These are phyloP conservation scores for Termitomyces sp. DNA, from an alignment of 768 basidiomycete species.

Conservation along the genomic window DNA sequence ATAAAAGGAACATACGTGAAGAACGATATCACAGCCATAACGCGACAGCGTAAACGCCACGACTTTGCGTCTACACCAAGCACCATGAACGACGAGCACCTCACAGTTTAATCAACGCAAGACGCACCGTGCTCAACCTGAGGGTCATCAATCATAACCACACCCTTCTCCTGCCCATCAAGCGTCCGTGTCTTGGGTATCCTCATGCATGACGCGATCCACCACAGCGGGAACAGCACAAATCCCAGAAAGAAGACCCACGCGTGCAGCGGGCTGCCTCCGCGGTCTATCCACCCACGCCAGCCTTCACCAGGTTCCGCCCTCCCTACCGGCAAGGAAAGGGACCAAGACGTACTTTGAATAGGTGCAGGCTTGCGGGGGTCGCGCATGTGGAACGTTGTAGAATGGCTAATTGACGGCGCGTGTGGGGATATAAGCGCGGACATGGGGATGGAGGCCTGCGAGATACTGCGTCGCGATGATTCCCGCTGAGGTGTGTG, in stretches of 20 bases:
- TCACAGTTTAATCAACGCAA: background rate
- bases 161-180: slow-evolving; percentile 61
- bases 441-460: slow-evolving; percentile 73
- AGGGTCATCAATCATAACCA: slow-evolving; percentile 69
- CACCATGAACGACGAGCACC: background rate
- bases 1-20: slow-evolving; percentile 79
- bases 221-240: slow-evolving; percentile 61
- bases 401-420: slow-evolving; percentile 56
- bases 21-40: slow-evolving; percentile 62
- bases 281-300: slow-evolving; percentile 35
- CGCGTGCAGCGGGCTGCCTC: slow-evolving; percentile 61
- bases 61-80: slow-evolving; percentile 52
- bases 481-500: slow-evolving; percentile 22
- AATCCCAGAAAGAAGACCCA: slow-evolving; percentile 81
- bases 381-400: slow-evolving; percentile 76
- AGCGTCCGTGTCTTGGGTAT: slow-evolving; percentile 61
- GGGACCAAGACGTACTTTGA: slow-evolving; percentile 56
- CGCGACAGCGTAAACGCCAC: slow-evolving; percentile 72
- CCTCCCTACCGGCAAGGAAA: slow-evolving; percentile 36
- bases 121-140: slow-evolving; percentile 71
- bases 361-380: slow-evolving; percentile 59
- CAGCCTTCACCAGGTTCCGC: slow-evolving; percentile 26
- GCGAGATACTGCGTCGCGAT: slow-evolving; percentile 55
- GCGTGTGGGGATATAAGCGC: slow-evolving; percentile 76
- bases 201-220: slow-evolving; percentile 42